Evolutionary conservation across 2,329 filamentous ascomycete genomes (phyloP), one percentile per base, ranked within the genome.

Genomic region (Alternaria sp.): DNA sequence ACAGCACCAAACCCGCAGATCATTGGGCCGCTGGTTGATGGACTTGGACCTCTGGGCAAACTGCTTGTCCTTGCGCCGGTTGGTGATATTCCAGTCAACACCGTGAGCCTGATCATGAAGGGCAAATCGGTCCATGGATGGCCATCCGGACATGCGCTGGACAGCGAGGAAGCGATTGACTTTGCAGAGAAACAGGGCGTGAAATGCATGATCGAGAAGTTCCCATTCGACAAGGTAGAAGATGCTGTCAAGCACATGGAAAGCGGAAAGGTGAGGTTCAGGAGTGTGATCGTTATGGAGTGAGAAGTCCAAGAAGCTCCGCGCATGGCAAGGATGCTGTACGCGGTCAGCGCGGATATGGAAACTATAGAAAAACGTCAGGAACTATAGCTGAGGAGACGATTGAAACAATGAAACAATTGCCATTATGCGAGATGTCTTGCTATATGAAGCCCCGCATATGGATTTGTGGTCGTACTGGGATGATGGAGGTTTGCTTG

Each of bases 1-100:
- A 91, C 89, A 4, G 89, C 88, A 4, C 89, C 89, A 6, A 88
- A 87, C 71, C 82, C 87, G 1, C 80, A 86, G 57, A 79, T 86
- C 30, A 85, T 91, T 54, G 72, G 81, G 2, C 82, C 83, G 5
- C 73, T 91, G 26, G 77, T 89, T 2, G 81, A 75, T 3, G 90
- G 86, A 3, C 81, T 90, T 8, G 85, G 81, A 5, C 71, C 84
- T 0, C 77, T 80, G 8, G 89, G 90, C 11, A 90, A 87, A 74
- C 70, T 91, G 8, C 74, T 91, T 15, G 79, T 89, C n/a, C 81
- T 91, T 28, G 84, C 89, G 0, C 83, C 82, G 44, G 78, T 81
- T 23, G 83, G 84, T 0, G 82, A 84, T 2, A 72, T 85, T 25
- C 76, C 80, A 0, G 65, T 85, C 32, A 74, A 84, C 64, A 83